Base-by-base conservation (phyloP, 768 basidiomycete species). In the Rhizopogon roseolus region DNA sequence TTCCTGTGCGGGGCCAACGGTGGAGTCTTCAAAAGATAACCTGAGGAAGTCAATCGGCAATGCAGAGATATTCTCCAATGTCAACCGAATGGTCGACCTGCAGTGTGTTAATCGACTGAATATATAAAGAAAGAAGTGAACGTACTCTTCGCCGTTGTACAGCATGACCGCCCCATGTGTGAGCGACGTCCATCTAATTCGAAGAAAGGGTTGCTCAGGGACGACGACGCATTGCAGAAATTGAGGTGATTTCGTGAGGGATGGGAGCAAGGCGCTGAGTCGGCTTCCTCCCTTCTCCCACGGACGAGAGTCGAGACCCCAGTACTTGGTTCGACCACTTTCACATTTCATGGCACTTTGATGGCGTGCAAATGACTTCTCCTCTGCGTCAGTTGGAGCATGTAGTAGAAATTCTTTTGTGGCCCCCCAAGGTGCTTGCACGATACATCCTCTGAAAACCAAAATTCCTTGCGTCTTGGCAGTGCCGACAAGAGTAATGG, bases 151-250 rank as follows among this genome's bases (percentile, higher is more conserved):
- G 34, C 97, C 97, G 45, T 96, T 83, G 64, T 96, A 98, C 49
- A 98, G 74, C 92, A 97, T 96, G 25, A 98, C 73, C 0, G 95
- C 93, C 1, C 93, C 93, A 60, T 97, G 93, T 1, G 90, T 95
- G 19, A 97, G 72, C n/a, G 90, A 92, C 14, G 88, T 90, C 64
- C 90, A 76, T 52, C 90, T 80, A 66, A 99, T 87, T 57, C 92
- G 82, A 52, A 98, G 73, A 32, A 94, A 68, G 8, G 97, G 97
- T 63, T 94, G 91, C 61, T 92, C 86, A 1, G 88, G 85, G 17
- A 96, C 82, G 17, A 98, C 91, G 37, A 79, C 75, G 68, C 88
- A 95, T 63, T 94, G 84, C 62, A 95, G 65, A 64, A 88, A 95
- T 58, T 72, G 76, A 58, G 70, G 56, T 43, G 63, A 64, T 50